Evolutionary conservation across 768 basidiomycete genomes (phyloP), one percentile per base, ranked within the genome.

Genomic region (Mycena haematopus): DNA sequence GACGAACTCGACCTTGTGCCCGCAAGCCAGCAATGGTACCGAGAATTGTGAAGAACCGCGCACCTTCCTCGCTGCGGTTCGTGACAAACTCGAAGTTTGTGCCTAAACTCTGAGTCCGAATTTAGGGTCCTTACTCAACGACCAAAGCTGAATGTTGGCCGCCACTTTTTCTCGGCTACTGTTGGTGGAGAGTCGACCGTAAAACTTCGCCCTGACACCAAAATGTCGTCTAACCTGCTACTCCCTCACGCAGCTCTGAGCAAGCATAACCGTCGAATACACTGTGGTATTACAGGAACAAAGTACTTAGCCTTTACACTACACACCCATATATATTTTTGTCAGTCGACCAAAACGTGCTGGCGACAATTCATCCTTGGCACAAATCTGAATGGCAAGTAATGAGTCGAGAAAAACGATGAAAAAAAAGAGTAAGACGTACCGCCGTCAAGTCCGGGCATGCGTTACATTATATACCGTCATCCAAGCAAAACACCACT

Each of bases 11-110:
- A 99, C 95, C 81, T 99, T 99, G 87, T 99, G 99, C 52, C 96
- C 86, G 79, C 63, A 98, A 81, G 29, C 96, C 96, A 27, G 96
- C 96, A 68, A 99, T 98, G 25, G 96, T 97, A 76, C 96, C 96
- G 70, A 99, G 99, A 44, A 97, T 97, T 75, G 96, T 96, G 70
- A 96, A 95, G 80, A 97, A 99, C 74, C 98, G 96, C 36, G 93
- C 92, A 29, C 96, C 96, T 75, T 99, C 96, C 74, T 98, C 96
- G 9, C 95, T 96, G 56, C 90, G 87, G 78, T 97, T 95, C 66
- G 96, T 96, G 46, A 99, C 89, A 73, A 99, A 98, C 79, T 96
- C 95, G 63, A 98, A 88, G 68, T 89, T 42, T 15, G 40, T 10
- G n/a, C n/a, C 40, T n/a, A 42, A n/a, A 19, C 19, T 10, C n/a